A percentile compares a stretch with the other conserved stretches of the same genome.
phyloP scores from a whole-genome alignment of 2,329 filamentous ascomycete genomes.

The Phaeosphaeria sp. region DNA sequence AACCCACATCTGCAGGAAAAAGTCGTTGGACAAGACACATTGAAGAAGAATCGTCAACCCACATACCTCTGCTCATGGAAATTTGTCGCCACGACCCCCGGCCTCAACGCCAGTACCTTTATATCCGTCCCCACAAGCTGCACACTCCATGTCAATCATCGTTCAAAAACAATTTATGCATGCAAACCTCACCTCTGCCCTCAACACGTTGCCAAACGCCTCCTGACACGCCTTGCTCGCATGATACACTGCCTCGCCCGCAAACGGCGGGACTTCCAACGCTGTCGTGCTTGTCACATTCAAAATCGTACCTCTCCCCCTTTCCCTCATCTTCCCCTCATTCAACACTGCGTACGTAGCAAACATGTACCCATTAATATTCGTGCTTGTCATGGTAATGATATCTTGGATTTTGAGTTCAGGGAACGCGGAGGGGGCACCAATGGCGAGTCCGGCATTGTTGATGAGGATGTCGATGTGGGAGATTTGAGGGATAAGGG shows the following conservation, averaged over 20 bases:
- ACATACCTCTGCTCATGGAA: constrained; percentile 53
- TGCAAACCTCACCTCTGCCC: constrained; percentile 48
- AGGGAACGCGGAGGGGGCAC: constrained; percentile 53
- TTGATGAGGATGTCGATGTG: constrained; percentile 56
- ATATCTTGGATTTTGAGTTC: constrained; percentile 53
- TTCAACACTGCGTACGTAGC: constrained; percentile 56
- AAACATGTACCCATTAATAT: constrained; percentile 58
- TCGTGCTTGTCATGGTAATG: constrained; percentile 55
- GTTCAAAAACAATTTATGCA: too few relatives aligned
- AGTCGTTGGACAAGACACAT: too few relatives aligned
- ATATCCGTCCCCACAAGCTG: constrained; percentile 53
- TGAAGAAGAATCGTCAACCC: too few relatives aligned
- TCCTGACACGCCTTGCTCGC: constrained; percentile 57
- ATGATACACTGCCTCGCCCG: constrained; percentile 59
- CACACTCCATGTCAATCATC: too few relatives aligned
- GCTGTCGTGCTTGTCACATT: constrained; percentile 58
- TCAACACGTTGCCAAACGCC: constrained; percentile 57
- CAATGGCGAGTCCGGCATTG: constrained; percentile 57
- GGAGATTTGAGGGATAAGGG: constrained; percentile 34
- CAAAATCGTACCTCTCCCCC: constrained; percentile 54
- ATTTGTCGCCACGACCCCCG: constrained; percentile 57
- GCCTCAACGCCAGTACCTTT: constrained; percentile 55
- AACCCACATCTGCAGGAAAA: too few relatives aligned
- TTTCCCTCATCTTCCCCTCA: constrained; percentile 47
- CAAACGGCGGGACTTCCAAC: constrained; percentile 57